Evolutionary conservation across 345 rosid genomes (phyloP), one percentile per base, ranked within the genome.

Genomic region (Atalantia buxifolia): DNA sequence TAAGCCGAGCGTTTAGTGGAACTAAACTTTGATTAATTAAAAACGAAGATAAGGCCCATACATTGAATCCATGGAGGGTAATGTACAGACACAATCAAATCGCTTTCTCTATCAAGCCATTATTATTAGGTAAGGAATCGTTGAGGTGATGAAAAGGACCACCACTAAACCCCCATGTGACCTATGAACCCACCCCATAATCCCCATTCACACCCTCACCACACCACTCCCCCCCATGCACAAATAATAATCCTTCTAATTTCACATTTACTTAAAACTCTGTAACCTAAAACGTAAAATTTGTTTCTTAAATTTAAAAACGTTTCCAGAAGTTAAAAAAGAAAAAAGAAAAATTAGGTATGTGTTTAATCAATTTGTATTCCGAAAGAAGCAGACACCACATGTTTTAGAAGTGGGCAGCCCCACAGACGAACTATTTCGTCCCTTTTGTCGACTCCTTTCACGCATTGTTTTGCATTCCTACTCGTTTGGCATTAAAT

Each of bases 131-230:
- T 66, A n/a, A 48, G 55, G 10, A 25, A 50, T 2, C 2, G 66
- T 38, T 71, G 72, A 33, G 30, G 50, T 53, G 6, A 38, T 45
- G 85, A 84, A 78, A 79, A 75, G 76, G 79, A 84, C 82, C 73
- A 13, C 77, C 85, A 74, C 82, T 50, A n/a, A 21, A 38, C 19
- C 27, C 10, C 18, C 74, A 81, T 61, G 84, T 71, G 81, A 77
- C 27, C 31, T 48, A 18, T n/a, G 38, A 59, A 56, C 74, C 56
- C 50, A 30, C 60, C 35, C 48, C 9, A n/a, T 12, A 12, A 1
- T 38, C 65, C 48, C 27, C 22, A 19, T 65, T 31, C 42, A 65
- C 30, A 64, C 67, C 38, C 33, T 63, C 35, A 53, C 57, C 57
- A 1, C 57, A 1, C 1, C 57, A 53, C 7, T 18, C 6, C 5